Evolutionary conservation across 306 rosid genomes (phyloP), one percentile per base, ranked within the genome.

Genomic region (Vigna reflexopilosa): DNA sequence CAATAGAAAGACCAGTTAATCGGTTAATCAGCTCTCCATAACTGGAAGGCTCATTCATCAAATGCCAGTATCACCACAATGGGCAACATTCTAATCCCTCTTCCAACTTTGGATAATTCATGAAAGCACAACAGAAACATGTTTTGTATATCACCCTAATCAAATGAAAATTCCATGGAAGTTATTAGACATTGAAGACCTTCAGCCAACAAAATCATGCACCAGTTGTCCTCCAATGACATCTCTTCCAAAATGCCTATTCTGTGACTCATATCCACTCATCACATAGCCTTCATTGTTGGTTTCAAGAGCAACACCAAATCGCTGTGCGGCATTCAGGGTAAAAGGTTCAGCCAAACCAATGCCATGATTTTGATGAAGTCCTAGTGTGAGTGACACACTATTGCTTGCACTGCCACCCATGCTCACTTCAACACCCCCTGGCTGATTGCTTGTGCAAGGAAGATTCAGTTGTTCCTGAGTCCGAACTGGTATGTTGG

Each of bases 321-420:
- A 89, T 2, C 92, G 83, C 69, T 91, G 93, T 63, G 86, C 93
- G 1, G 92, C 88, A 50, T 82, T 90, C 63, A 90, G 81, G 8
- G 93, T 92, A 78, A 86, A 93, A 24, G 97, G 83, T 63, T 91
- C 98, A 16, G 96, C 72, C 17, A 93, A 79, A 56, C 89, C 87
- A 13, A 89, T 85, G 15, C 89, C 91, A 54, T 90, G 86, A 59
- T 93, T 90, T 85, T 91, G 98, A 71, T 91, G 93, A 67, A 94
- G 97, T 11, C 98, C 98, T 1, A 94, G 88, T 19, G 98, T 94
- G 26, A 94, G 76, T 1, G 98, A 94, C 32, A 94, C 93, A 38
- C 83, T 89, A 30, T 84, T 83, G 38, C 79, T 84, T 38, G 86
- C 88, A 67, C 87, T 83, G 0, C 76, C 89, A 0, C 76, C 90